Conservation (phyloP, 1,139 yeast genomes). For the Casaregolazyma suthepensis region DNA sequence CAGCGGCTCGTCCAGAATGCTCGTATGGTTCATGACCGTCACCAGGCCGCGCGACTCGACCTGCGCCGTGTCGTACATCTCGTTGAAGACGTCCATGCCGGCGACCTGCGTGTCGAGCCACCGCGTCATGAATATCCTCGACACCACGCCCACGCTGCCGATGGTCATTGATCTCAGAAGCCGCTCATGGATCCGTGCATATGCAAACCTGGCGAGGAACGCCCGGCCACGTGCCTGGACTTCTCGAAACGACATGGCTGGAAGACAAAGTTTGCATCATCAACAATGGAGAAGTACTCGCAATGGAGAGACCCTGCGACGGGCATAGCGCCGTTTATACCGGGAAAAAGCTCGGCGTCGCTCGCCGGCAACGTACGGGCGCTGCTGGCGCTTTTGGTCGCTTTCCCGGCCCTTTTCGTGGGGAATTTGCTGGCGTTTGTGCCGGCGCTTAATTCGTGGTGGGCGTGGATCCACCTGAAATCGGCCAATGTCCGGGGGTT, state of each 20-base stretch:
- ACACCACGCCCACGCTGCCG: slow-evolving; percentile 54
- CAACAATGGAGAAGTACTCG: slow-evolving; percentile 37
- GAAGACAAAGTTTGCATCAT: slow-evolving; percentile 1
- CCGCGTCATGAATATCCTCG: slow-evolving; percentile 56
- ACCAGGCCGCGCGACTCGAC: slow-evolving; percentile 65
- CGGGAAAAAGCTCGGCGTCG: slow-evolving; percentile 16
- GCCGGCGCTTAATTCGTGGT: slow-evolving; percentile 14
- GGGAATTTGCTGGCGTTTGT: slow-evolving; percentile 1
- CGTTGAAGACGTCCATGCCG: slow-evolving; percentile 57
- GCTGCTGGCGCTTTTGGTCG: slow-evolving; percentile 2
- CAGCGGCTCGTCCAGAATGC: slow-evolving; percentile 89
- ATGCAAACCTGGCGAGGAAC: slow-evolving; percentile 58
- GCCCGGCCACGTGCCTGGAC: slow-evolving; percentile 74
- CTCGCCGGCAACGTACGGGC: slow-evolving; percentile 9
- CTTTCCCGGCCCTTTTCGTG: slow-evolving; percentile 7
- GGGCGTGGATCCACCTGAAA: slow-evolving; percentile 18
- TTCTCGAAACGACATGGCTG: slow-evolving; percentile 60
- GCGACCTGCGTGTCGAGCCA: slow-evolving; percentile 59
- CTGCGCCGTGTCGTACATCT: slow-evolving; percentile 56
- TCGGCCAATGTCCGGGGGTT: neutral
- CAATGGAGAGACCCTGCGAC: slow-evolving; percentile 38
- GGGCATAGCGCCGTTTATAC: slow-evolving; percentile 38
- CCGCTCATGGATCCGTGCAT: slow-evolving; percentile 57
- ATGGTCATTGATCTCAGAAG: slow-evolving; percentile 65
- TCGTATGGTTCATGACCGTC: slow-evolving; percentile 95